Conservation (phyloP, 176 grass and related monocot species). For the Elaeis guineensis region DNA sequence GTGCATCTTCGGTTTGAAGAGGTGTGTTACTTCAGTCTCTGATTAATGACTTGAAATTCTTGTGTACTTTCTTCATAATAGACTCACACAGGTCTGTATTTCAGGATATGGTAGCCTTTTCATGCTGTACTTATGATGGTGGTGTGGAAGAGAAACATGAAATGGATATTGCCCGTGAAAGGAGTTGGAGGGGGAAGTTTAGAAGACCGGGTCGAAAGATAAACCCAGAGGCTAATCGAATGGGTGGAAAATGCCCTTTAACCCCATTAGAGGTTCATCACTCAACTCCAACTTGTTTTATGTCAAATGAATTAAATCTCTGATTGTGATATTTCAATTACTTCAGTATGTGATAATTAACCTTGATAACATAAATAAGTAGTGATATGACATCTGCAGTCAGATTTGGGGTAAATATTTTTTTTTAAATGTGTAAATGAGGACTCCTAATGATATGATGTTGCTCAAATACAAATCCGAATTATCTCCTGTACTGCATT, state of each 20-base stretch:
- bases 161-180: slow-evolving; percentile 87
- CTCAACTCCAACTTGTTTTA: too few species aligned
- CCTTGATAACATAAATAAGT: too few species aligned
- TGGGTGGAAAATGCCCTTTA: slow-evolving; percentile 77
- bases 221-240: slow-evolving; percentile 74
- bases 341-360: too few species aligned
- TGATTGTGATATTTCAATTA: too few species aligned
- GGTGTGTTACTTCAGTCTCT: slow-evolving; percentile 37
- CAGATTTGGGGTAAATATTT: too few species aligned
- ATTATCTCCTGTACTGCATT: too few species aligned
- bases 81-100: neutral
- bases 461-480: too few species aligned
- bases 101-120: slow-evolving; percentile 98
- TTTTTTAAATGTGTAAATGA: too few species aligned
- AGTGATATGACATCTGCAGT: too few species aligned
- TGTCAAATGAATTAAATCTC: too few species aligned
- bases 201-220: slow-evolving; percentile 66
- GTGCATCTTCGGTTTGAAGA: slow-evolving; percentile 97
- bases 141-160: slow-evolving; percentile 51
- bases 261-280: slow-evolving; percentile 66
- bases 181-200: slow-evolving; percentile 87
- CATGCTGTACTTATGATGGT: slow-evolving; percentile 86
- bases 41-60: neutral
- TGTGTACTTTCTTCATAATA: neutral
- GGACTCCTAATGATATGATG: too few species aligned